Base-by-base conservation (phyloP, 345 rosid species). In the Moringa oleifera region DNA sequence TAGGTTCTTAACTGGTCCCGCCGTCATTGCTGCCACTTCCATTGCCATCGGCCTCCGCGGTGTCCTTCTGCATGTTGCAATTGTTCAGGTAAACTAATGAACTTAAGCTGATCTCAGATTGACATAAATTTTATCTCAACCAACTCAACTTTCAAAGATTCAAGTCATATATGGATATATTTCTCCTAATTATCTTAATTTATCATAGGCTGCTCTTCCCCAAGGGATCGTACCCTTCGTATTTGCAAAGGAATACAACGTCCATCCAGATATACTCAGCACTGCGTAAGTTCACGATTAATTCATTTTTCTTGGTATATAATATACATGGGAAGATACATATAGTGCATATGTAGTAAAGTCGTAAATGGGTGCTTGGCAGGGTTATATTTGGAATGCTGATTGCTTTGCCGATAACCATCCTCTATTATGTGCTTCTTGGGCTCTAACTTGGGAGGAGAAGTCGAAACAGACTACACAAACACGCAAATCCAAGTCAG, bases 21-120 rank as follows among this genome's bases (percentile, higher is more conserved):
- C 96, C 1, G 96, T 88, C 23, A 88, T 88, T 57, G 96, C 96
- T 57, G 96, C 96, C 23, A 82, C 90, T 51, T 83, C 92, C 22
- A 88, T 88, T 47, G 92, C 96, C 25, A 81, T 85, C 46, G 96
- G 92, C 13, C 71, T 85, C 66, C 82, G 91, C 12, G 96, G 92
- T 33, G 79, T 57, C 68, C 96, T 88, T 56, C 75, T 88, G 23
- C 96, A 84, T 55, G 75, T 88, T 6, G 86, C 96, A 46, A 85
- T 88, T 41, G 92, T 88, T 63, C 95, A 87, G 82, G 95, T 82
- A 20, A 13, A 20, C 18, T 19, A n/a, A n/a, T n/a, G n/a, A n/a
- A n/a, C n/a, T n/a, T n/a, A n/a, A n/a, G n/a, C n/a, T n/a, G n/a
- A n/a, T n/a, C n/a, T n/a, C n/a, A n/a, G n/a, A n/a, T n/a, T n/a